Evolutionary conservation across 768 basidiomycete species (phyloP), one percentile per base, ranked within the genome.

Genomic region (Lactifluus echinatus): DNA sequence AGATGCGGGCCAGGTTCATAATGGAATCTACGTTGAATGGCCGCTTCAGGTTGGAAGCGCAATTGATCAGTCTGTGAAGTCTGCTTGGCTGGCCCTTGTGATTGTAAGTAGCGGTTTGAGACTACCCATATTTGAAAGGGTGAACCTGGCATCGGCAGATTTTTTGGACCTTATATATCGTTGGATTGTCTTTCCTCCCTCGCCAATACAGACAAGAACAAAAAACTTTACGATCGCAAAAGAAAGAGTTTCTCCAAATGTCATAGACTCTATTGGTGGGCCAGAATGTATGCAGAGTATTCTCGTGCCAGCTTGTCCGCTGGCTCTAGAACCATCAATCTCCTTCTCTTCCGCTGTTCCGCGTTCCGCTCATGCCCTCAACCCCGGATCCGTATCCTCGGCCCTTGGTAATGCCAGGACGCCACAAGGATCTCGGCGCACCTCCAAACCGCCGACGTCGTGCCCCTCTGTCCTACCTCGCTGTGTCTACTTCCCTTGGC

Each of bases 1-100:
- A 17, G 28, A 26, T 50, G 12, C 26, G 14, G 4, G 10, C 14
- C 44, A 54, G 28, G 42, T 50, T 24, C 39, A 36, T 34, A 26
- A 50, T 26, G 60, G 51, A 17, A 24, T 59, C 17, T 36, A 53
- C 50, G 56, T 45, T 1, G 54, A 43, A 43, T 33, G 42, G 21
- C 40, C 15, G 1, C 15, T 42, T 4, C 0, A 10, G 15, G 12
- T 11, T 58, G 36, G 64, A 64, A 54, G 21, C 39, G 5, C 52
- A 24, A 56, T 61, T 21, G 46, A 53, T 15, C 7, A 40, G 14
- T 53, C 53, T 12, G 62, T 53, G n/a, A 53, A 63, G 49, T 47
- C 54, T 23, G 46, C 62, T 11, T 66, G 65, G 65, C 37, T 60
- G 40, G 64, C 62, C 3, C 29, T 58, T 24, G 50, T 63, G 34